Conservation (phyloP, 495 filamentous ascomycete species). For the Aspergillus carlsbadensis region DNA sequence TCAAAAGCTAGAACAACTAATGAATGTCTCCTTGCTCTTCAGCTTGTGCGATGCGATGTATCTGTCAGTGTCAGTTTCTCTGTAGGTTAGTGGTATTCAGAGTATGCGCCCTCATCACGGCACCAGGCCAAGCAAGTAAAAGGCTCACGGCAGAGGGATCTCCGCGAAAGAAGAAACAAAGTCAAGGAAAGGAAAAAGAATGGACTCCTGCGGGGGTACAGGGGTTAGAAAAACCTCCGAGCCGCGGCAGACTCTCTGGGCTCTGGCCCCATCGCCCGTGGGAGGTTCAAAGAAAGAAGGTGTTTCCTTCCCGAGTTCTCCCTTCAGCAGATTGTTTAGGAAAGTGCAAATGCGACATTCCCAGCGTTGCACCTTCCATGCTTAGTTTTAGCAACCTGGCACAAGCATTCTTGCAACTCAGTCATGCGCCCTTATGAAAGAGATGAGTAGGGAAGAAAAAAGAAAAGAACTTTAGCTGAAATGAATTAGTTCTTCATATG, state of each 20-base stretch:
- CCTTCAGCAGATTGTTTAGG: too few species aligned
- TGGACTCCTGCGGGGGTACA: background rate
- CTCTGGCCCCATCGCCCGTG: background rate
- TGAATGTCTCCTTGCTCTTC: conserved; percentile 9
- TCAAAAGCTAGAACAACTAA: conserved; percentile 26
- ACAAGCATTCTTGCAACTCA: background rate
- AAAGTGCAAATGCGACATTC: too few species aligned
- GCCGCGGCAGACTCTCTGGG: conserved; percentile 1
- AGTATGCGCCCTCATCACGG: background rate
- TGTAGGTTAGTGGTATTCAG: background rate
- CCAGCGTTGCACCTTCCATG: too few species aligned
- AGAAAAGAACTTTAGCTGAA: conserved; percentile 6
- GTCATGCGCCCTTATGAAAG: background rate
- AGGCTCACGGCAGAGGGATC: too few species aligned
- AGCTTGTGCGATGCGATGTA: background rate
- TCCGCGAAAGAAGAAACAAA: background rate
- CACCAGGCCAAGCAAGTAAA: too few species aligned
- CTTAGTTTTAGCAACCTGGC: too few species aligned
- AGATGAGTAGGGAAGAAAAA: conserved; percentile 13
- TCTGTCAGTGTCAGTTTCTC: background rate
- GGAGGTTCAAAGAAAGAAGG: background rate
- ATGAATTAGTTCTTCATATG: background rate
- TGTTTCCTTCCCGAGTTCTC: background rate
- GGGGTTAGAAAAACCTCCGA: background rate
- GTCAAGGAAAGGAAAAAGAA: background rate